Evolutionary conservation across 2,329 filamentous ascomycete species (phyloP).

Genomic region (Aspergillus sergii): DNA sequence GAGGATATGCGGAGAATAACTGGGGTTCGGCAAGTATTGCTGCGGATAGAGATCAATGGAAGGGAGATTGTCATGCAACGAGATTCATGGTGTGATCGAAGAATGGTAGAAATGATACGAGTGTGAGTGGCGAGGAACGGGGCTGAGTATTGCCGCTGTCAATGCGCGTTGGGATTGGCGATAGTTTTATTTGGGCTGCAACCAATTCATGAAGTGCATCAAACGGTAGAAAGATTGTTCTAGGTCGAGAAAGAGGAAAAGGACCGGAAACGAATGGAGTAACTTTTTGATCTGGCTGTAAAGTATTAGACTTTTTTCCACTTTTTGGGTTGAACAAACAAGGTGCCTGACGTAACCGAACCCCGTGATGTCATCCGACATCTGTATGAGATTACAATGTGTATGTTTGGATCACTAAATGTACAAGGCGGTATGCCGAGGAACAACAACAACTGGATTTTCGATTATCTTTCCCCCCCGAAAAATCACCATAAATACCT

Average conservation of each 20-base stretch:
- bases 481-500: background rate
- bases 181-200: background rate
- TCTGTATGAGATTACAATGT: background rate
- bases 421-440: background rate
- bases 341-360: conserved; percentile 29
- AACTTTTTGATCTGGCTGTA: background rate
- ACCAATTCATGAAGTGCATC: background rate
- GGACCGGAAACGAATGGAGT: background rate
- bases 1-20: background rate
- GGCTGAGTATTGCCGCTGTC: background rate
- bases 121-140: background rate
- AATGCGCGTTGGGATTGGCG: background rate
- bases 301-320: conserved; percentile 2
- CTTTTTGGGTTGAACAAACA: background rate
- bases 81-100: conserved; percentile 17
- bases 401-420: too few relatives aligned
- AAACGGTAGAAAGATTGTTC: background rate
- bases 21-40: background rate
- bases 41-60: background rate
- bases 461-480: background rate
- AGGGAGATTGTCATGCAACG: conserved; percentile 10
- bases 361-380: conserved; percentile 28
- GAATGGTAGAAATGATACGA: conserved; percentile 5
- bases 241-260: background rate
- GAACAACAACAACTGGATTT: background rate